Evolutionary conservation across 2,329 filamentous ascomycete species (phyloP).

Genomic region (Hypomyces rosellus): DNA sequence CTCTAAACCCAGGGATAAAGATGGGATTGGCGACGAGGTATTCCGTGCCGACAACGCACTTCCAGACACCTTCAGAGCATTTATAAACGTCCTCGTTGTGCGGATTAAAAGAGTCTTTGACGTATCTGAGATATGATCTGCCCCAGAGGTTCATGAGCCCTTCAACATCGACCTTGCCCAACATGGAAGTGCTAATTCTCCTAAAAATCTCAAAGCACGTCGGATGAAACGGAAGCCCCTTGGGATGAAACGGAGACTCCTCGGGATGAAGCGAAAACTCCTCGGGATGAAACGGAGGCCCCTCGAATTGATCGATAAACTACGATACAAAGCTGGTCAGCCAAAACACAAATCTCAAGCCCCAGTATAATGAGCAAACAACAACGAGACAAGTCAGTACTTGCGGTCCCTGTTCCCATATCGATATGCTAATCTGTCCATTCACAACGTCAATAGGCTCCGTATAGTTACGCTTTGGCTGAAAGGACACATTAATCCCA

Average conservation of each 20-base stretch:
- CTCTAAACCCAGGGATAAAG: slow-evolving; percentile 9
- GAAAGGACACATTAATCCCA: slow-evolving; percentile 1
- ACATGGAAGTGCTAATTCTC: slow-evolving; percentile 14
- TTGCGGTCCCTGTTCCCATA: too few species aligned
- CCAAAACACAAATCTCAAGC: too few species aligned
- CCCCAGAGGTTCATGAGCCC: slow-evolving; percentile 13
- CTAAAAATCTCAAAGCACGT: slow-evolving; percentile 25
- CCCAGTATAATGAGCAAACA: too few species aligned
- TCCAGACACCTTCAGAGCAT: not conserved
- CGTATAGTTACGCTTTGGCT: slow-evolving; percentile 1
- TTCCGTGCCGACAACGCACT: slow-evolving; percentile 7
- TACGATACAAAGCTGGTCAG: too few species aligned
- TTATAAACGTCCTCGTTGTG: not conserved
- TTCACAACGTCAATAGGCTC: not conserved
- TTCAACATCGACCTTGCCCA: slow-evolving; percentile 15
- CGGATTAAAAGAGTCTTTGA: not conserved
- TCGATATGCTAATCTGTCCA: not conserved
- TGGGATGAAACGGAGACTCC: too few species aligned
- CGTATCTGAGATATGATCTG: not conserved
- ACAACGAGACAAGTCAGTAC: too few species aligned
- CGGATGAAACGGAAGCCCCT: slow-evolving; percentile 22
- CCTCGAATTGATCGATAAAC: too few species aligned
- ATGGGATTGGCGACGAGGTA: slow-evolving; percentile 11
- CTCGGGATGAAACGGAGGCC: too few species aligned
- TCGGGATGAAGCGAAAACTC: too few species aligned